Base-by-base conservation (phyloP, 1,284 basidiomycete species). In the Phellopilus nigrolimitatus region DNA sequence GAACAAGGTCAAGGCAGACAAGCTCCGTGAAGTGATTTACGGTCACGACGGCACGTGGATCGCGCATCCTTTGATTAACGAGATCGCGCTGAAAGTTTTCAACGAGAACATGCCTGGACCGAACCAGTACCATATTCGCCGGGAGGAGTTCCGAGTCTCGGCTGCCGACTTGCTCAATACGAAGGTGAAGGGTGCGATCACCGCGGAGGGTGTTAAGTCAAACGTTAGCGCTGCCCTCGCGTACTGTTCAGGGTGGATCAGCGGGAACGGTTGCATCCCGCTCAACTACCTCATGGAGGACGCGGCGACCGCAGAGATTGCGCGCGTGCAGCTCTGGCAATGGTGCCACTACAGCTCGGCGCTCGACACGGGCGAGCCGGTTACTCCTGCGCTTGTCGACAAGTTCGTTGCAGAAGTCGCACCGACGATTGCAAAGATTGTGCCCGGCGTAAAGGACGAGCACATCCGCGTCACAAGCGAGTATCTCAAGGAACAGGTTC, bases 11-110 rank as follows among this genome's bases (percentile, higher is more conserved):
- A 83, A 82, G 60, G 88, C 86, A n/a, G 97, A 99, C 73, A 99
- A 99, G 74, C 76, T 95, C 53, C 88, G 97, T 54, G 97, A 99
- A 71, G 95, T 97, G 57, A 89, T 79, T 40, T 91, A 92, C 21
- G 97, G 97, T 9, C 97, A 99, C 68, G 97, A 99, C 66, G 95
- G 86, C 24, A 91, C 88, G 3, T 97, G 95, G 95, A 97, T 98
- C 57, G 97, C 97, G 5, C 97, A 99, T 69, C 97, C 97, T 1
- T 88, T 95, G 53, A 90, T 99, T 62, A 91, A 97, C 73, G 78
- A 82, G 60, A 94, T 99, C 55, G 95, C 95, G 5, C 81, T 87
- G 65, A 84, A 92, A 55, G 75, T 97, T 60, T 99, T 99, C 67
- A 84, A 99, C 69, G 74, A 90, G 65, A 70, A 95, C 68, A 97